Percentiles rank a stretch among this genome's conserved stretches.
Evolutionary conservation across 257 asterid genomes (phyloP).

Genomic region (Solanum pennellii): DNA sequence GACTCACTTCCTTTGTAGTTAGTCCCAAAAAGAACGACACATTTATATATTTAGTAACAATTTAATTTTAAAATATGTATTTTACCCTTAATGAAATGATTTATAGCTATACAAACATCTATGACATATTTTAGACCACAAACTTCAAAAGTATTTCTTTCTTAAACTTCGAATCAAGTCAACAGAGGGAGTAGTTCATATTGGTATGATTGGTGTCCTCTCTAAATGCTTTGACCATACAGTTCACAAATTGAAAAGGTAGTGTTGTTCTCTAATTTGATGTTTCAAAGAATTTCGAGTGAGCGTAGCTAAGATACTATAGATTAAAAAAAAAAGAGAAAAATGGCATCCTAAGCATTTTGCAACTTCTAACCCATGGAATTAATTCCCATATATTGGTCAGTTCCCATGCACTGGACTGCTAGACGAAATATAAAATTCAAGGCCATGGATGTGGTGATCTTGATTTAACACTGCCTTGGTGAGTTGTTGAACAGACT

Average conservation of each 20-base stretch:
- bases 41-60: neutral
- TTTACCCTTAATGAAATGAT: neutral
- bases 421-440: neutral
- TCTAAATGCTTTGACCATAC: neutral
- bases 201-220: neutral
- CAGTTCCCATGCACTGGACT: neutral
- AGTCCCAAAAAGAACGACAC: neutral
- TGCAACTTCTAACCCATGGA: neutral
- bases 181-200: neutral
- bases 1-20: neutral
- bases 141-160: neutral
- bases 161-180: neutral
- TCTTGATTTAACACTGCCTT: neutral
- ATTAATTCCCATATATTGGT: neutral
- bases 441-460: neutral
- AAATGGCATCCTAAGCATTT: neutral
- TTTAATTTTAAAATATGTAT: neutral
- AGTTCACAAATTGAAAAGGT: neutral
- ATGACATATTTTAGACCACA: neutral
- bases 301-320: neutral
- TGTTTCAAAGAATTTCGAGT: neutral
- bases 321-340: neutral
- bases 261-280: neutral
- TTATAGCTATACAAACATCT: neutral
- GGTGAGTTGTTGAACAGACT: neutral